These are phyloP conservation scores for Puccinia hordei DNA, from an alignment of 1,284 basidiomycete species.

Conservation along the genomic window DNA sequence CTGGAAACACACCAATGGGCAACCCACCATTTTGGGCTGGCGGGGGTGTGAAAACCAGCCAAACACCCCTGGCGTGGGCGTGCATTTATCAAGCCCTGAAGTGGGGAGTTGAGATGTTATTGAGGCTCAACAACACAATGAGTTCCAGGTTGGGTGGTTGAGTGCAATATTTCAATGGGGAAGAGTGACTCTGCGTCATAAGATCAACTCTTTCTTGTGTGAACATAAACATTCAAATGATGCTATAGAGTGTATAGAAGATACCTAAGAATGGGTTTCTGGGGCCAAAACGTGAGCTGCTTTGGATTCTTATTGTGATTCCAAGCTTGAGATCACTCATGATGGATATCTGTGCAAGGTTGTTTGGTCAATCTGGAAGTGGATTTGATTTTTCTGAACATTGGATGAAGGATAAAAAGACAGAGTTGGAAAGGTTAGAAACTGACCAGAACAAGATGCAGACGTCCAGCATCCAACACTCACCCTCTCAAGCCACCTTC, in stretches of 20 bases:
- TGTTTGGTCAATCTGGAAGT: constrained; percentile 78
- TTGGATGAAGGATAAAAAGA: constrained; percentile 69
- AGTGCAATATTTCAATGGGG: too few relatives aligned
- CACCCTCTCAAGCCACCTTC: too few relatives aligned
- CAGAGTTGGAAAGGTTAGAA: constrained; percentile 75
- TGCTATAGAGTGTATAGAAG: constrained; percentile 67
- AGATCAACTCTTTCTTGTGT: constrained; percentile 63
- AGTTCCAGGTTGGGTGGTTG: too few relatives aligned
- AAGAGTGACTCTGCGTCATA: constrained; percentile 65
- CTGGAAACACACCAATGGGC: too few relatives aligned
- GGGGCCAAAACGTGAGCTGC: constrained; percentile 74
- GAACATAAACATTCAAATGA: constrained; percentile 60
- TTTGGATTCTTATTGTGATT: not conserved
- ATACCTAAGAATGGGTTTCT: constrained; percentile 81
- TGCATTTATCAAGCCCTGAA: too few relatives aligned
- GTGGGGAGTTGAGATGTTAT: too few relatives aligned
- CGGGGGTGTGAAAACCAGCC: too few relatives aligned
- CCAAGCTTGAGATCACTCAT: not conserved
- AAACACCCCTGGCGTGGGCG: too few relatives aligned
- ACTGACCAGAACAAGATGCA: constrained; percentile 81
- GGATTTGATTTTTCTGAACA: constrained; percentile 80
- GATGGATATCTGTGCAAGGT: constrained; percentile 56
- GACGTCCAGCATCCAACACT: too few relatives aligned
- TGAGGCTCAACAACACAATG: too few relatives aligned
- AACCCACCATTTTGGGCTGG: too few relatives aligned